These are phyloP conservation scores for Zasmidium citrigriseum DNA, from an alignment of 2,329 filamentous ascomycete genomes.

Conservation along the genomic window DNA sequence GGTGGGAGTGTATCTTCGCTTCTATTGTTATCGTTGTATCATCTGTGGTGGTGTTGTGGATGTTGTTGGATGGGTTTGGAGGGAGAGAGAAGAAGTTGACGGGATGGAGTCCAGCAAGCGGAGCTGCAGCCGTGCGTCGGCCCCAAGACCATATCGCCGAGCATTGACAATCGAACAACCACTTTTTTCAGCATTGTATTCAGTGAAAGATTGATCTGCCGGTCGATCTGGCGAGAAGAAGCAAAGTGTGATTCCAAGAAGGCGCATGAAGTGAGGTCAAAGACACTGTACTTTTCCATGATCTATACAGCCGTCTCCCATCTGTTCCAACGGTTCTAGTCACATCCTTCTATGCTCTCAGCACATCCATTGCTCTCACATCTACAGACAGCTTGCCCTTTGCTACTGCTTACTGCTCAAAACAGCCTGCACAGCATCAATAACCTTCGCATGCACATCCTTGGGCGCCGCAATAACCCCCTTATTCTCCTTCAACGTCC, in stretches of 20 bases:
- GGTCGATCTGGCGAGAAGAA: too few relatives aligned
- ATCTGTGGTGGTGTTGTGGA: background rate
- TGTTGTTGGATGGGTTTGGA: background rate
- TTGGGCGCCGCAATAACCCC: conserved; percentile 87
- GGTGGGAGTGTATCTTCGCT: background rate
- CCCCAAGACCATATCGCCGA: background rate
- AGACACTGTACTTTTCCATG: too few relatives aligned
- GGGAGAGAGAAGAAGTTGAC: background rate
- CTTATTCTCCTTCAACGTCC: conserved; percentile 87
- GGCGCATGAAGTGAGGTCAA: too few relatives aligned
- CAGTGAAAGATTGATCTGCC: too few relatives aligned
- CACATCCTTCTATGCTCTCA: too few relatives aligned
- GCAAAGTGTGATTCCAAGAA: too few relatives aligned
- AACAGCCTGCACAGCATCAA: conserved; percentile 80
- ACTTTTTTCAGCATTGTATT: too few relatives aligned
- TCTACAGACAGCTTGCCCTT: background rate
- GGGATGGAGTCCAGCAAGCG: background rate
- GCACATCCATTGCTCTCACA: background rate
- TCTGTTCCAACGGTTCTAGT: too few relatives aligned
- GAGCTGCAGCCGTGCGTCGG: background rate
- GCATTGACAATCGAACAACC: too few relatives aligned
- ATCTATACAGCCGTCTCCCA: too few relatives aligned
- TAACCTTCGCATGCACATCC: conserved; percentile 72
- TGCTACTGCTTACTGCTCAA: conserved; percentile 53
- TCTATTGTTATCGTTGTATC: background rate